Evolutionary conservation across 129 eudicot genomes (phyloP), one percentile per base, ranked within the genome.

Genomic region (Sambucus nigra): DNA sequence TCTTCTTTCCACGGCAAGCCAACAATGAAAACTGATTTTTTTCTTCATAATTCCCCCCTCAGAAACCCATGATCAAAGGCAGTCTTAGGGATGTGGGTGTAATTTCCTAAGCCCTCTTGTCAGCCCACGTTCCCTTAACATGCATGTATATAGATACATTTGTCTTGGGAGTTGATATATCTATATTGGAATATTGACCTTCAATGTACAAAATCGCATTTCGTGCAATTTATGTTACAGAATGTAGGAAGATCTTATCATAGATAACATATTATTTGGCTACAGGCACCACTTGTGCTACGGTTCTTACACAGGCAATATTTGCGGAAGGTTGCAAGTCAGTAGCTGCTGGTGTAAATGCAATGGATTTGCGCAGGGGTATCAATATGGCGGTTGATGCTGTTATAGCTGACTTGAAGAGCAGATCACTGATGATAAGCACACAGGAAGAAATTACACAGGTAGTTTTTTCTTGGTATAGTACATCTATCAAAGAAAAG

Each of bases 241-340:
- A 10, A 25, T 14, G 56, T n/a, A 13, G 31, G n/a, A 35, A 46
- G 59, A 20, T 53, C 68, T 55, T 48, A 42, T 45, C 16, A 0
- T 7, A 19, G 41, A 53, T 57, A 53, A 41, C 25, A 42, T 20
- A 21, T 66, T 40, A 21, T 63, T 39, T 69, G 63, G 66, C 40
- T 47, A 48, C 79, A 89, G 97, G 97, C 63, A 89, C 98, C n/a
- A 89, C 98, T 39, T 89, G 98, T 79, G 98, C 98, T 48, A 89
- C 98, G 33, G 95, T 89, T 49, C 67, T 89, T 69, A 81, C 98
- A 60, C 98, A 89, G 72, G 86, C 98, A 50, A 89, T 89, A 65
- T 76, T 78, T 63, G 58, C 63, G 13, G 98, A 89, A 79, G 98
- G 98, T 44, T 89, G 88, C 75, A 85, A 89, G 60, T 81, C 95